Base-by-base conservation (phyloP, 202 grass and related monocot species). In the Alloteropsis angusta region DNA sequence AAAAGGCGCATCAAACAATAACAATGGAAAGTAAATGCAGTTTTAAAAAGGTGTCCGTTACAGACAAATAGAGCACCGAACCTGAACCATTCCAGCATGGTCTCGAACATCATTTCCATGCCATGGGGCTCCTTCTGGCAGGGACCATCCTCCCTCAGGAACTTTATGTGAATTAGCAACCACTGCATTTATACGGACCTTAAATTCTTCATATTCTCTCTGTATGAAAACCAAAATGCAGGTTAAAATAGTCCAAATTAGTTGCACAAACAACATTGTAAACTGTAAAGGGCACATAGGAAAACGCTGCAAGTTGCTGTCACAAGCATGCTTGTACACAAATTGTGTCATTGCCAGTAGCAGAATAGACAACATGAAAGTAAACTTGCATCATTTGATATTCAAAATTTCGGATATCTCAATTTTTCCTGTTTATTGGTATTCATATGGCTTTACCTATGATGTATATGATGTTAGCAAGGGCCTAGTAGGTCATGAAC, bases 201-300 rank as follows among this genome's bases (percentile, higher is more conserved):
- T 80, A 69, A 92, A 92, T 80, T 86, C 79, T 53, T 85, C 89
- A 50, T 92, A 92, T 64, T 92, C 89, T 68, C 89, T 88, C 89
- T 92, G 58, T 55, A 81, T 61, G 39, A 12, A 77, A 79, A 81
- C 10, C 8, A 38, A 52, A 74, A 57, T 56, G 49, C 22, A 68
- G 26, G 18, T 79, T 56, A 79, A 56, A 19, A 19, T 44, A 57
- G 5, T 11, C 9, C 3, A 65, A 77, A 43, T 19, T 18, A 8
- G 0, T 21, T 52, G 34, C 49, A 56, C 54, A 34, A 62, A 18
- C 44, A 71, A 55, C 14, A 60, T 3, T 28, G 17, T 44, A 18
- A 43, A 36, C 5, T 36, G 35, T 36, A 36, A 10, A 42, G 16
- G 61, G 16, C 15, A 7, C 36, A 67, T 67, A 42, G 15, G 35